Evolutionary conservation across 768 basidiomycete genomes (phyloP), one percentile per base, ranked within the genome.

Genomic region (Russula foetens): DNA sequence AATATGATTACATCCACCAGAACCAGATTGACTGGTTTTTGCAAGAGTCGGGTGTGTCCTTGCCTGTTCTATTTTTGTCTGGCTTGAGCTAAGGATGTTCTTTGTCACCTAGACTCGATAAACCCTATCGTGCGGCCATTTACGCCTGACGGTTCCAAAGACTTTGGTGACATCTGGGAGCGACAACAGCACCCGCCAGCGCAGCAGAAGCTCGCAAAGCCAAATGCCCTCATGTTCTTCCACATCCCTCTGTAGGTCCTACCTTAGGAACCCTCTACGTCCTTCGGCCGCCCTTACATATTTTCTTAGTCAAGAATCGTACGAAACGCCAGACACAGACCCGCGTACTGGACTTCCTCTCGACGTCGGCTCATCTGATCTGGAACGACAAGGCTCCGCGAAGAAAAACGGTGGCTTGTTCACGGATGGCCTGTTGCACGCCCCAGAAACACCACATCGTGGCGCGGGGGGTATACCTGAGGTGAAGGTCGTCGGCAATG

Each of bases 161-260:
- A 93, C 69, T 69, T 93, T 1, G 86, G 82, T 6, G 72, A 77
- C 52, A 70, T 83, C 50, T 92, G 88, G 89, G 71, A 73, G 54
- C 80, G 88, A 23, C 81, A 87, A 65, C 88, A 88, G 71, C 68
- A 85, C 50, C 75, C 80, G 0, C 84, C 88, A 0, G 69, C 76
- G 51, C 71, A 73, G 24, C 73, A 75, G 67, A 78, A 76, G 57
- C 77, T 94, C 3, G 91, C 90, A 4, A 98, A 97, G 72, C 96
- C 96, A 1, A 98, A 98, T 68, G 96, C 92, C 0, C 72, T 98
- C 66, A 90, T 92, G 88, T 97, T 96, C 75, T 98, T 97, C 84
- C 96, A 98, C 66, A 98, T 99, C 49, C 96, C 96, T 53, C 69
- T 98, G 87, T 91, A 69, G 23, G 86, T 76, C 26, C 29, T 52